Conservation (phyloP, 371 early-diverging fungal species). For the Actinomucor elegans region DNA sequence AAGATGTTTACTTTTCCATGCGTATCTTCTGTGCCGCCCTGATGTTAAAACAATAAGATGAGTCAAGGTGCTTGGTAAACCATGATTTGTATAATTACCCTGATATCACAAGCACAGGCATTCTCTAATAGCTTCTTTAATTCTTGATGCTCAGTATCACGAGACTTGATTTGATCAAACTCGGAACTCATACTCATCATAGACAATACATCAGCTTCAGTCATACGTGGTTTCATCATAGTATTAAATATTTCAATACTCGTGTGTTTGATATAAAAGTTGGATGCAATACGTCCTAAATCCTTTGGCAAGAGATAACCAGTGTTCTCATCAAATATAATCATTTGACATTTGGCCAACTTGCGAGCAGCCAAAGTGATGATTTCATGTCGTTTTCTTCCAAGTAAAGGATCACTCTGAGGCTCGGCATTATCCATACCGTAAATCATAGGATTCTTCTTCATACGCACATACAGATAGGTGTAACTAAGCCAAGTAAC, state of each 20-base stretch:
- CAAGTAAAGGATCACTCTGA: slow-evolving; percentile 77
- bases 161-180: slow-evolving; percentile 89
- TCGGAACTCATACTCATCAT: slow-evolving; percentile 90
- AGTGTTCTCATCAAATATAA: slow-evolving; percentile 80
- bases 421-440: slow-evolving; percentile 81
- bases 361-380: slow-evolving; percentile 70
- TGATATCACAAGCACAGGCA: slow-evolving; percentile 81
- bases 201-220: slow-evolving; percentile 86
- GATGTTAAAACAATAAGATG: not conserved
- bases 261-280: slow-evolving; percentile 86
- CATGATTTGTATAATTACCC: slow-evolving; percentile 55
- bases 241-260: slow-evolving; percentile 86
- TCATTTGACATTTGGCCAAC: slow-evolving; percentile 91
- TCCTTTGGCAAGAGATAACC: slow-evolving; percentile 88
- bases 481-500: slow-evolving; percentile 98
- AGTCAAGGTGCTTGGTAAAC: too few relatives aligned
- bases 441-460: slow-evolving; percentile 90
- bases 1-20: slow-evolving; percentile 93
- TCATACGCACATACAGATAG: slow-evolving; percentile 97
- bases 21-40: slow-evolving; percentile 66
- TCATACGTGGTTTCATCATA: slow-evolving; percentile 72
- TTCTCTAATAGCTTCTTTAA: slow-evolving; percentile 68
- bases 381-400: slow-evolving; percentile 72
- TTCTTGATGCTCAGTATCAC: slow-evolving; percentile 86
- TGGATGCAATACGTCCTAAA: slow-evolving; percentile 89